These are phyloP conservation scores for Rhizoctonia solani DNA, from an alignment of 1,284 basidiomycete genomes.

Conservation along the genomic window DNA sequence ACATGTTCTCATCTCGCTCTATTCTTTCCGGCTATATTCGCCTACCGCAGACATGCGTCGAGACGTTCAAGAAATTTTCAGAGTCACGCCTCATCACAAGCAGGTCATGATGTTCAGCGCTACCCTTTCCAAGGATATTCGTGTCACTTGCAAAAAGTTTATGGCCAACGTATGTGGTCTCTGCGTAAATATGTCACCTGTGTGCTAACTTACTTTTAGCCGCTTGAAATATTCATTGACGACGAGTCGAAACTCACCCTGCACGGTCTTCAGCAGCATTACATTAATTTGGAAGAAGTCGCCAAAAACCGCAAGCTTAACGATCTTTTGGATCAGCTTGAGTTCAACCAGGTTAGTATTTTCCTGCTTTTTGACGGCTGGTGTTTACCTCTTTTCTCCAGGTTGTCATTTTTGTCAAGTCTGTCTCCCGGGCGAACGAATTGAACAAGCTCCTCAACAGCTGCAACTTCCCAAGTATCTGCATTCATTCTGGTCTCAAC, in stretches of 20 bases:
- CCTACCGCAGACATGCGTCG: constrained; percentile 92
- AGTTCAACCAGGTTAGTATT: constrained; percentile 90
- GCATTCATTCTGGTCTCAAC: constrained; percentile 91
- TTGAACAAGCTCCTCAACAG: constrained; percentile 95
- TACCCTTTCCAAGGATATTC: constrained; percentile 95
- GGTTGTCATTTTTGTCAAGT: constrained; percentile 99
- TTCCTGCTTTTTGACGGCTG: background rate
- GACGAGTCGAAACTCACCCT: constrained; percentile 99
- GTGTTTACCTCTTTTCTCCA: constrained; percentile 45
- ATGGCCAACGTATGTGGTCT: constrained; percentile 88
- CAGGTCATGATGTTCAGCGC: constrained; percentile 99
- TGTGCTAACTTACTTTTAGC: constrained; percentile 55
- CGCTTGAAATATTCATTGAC: constrained; percentile 99
- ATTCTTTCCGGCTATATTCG: constrained; percentile 46
- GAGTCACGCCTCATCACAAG: constrained; percentile 99
- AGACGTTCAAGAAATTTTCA: constrained; percentile 99
- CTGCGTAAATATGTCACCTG: background rate
- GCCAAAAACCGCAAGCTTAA: constrained; percentile 98
- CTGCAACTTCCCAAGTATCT: constrained; percentile 98
- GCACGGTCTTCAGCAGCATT: constrained; percentile 98
- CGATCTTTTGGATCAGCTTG: constrained; percentile 92
- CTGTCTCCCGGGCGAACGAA: constrained; percentile 94
- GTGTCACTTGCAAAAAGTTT: constrained; percentile 99
- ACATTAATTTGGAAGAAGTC: constrained; percentile 93
- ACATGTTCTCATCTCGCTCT: constrained; percentile 50